phyloP scores from a whole-genome alignment of 495 filamentous ascomycete species.

The Alectoria sarmentosa region DNA sequence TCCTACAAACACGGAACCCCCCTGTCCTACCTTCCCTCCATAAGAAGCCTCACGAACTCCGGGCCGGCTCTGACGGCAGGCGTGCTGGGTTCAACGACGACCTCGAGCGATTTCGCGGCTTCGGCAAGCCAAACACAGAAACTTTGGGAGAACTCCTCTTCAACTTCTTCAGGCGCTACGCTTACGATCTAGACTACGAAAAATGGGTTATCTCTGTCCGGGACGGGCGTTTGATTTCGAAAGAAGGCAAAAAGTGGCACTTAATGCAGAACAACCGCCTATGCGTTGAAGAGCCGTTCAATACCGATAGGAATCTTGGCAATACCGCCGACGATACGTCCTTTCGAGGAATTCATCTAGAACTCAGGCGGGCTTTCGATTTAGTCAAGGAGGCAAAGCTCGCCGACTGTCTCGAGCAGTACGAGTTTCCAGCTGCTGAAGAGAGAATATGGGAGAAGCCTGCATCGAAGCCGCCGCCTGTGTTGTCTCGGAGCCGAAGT shows the following conservation, averaged over 20 bases:
- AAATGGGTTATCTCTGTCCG: constrained; percentile 78
- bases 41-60: constrained; percentile 59
- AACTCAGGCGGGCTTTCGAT: constrained; percentile 82
- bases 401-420: constrained; percentile 74
- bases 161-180: constrained; percentile 90
- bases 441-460: constrained; percentile 71
- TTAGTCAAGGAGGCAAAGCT: constrained; percentile 68
- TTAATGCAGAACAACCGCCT: constrained; percentile 68
- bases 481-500: constrained; percentile 47
- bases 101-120: constrained; percentile 60
- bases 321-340: constrained; percentile 95
- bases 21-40: constrained; percentile 86
- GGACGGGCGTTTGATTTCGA: constrained; percentile 73
- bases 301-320: constrained; percentile 82
- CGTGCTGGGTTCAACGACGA: constrained; percentile 81
- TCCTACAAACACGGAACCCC: constrained; percentile 82
- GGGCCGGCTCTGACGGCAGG: constrained; percentile 50
- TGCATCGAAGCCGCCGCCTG: constrained; percentile 50
- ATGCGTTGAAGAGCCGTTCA: constrained; percentile 97
- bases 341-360: constrained; percentile 81
- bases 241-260: constrained; percentile 82
- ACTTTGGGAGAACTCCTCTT: constrained; percentile 78
- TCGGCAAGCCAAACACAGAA: constrained; percentile 75
- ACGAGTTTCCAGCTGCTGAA: constrained; percentile 77
- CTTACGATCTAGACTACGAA: constrained; percentile 86